Conservation (phyloP, 768 basidiomycete species). For the Imleria badia region DNA sequence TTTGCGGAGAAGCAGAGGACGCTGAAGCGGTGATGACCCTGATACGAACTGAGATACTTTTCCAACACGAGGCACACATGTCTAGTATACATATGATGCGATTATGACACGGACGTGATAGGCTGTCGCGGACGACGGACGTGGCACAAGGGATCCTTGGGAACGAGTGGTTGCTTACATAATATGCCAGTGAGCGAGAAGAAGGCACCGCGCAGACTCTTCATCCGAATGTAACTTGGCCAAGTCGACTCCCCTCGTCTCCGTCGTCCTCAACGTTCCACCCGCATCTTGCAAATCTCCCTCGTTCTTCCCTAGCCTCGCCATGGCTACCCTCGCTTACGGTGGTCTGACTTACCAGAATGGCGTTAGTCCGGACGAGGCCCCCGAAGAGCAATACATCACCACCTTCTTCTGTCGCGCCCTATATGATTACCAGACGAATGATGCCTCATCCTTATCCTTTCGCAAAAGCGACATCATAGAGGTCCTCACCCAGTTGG, state of each 20-base stretch:
- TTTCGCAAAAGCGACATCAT: constrained; percentile 89
- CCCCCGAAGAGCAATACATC: constrained; percentile 57
- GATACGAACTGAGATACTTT: neutral
- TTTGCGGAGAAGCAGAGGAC: constrained; percentile 98
- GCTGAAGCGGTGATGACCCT: constrained; percentile 49
- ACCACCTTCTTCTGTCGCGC: constrained; percentile 86
- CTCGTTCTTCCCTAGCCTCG: constrained; percentile 1
- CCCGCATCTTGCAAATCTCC: neutral
- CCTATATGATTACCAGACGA: constrained; percentile 86
- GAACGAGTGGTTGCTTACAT: constrained; percentile 23
- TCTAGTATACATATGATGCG: neutral
- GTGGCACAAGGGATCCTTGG: constrained; percentile 10
- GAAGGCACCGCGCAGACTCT: constrained; percentile 12
- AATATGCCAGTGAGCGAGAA: constrained; percentile 14
- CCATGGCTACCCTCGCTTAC: constrained; percentile 30
- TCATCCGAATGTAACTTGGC: constrained; percentile 17
- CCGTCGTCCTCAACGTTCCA: constrained; percentile 12
- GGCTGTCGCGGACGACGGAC: neutral
- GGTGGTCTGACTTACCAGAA: constrained; percentile 18
- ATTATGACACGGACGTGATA: constrained; percentile 14
- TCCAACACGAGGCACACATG: neutral
- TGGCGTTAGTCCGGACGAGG: constrained; percentile 27
- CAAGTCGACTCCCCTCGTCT: constrained; percentile 8
- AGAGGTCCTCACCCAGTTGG: constrained; percentile 87
- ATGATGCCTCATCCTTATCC: constrained; percentile 85